phyloP scores from a whole-genome alignment of 2,329 filamentous ascomycete genomes.

The Neodidymelliopsis sp. region DNA sequence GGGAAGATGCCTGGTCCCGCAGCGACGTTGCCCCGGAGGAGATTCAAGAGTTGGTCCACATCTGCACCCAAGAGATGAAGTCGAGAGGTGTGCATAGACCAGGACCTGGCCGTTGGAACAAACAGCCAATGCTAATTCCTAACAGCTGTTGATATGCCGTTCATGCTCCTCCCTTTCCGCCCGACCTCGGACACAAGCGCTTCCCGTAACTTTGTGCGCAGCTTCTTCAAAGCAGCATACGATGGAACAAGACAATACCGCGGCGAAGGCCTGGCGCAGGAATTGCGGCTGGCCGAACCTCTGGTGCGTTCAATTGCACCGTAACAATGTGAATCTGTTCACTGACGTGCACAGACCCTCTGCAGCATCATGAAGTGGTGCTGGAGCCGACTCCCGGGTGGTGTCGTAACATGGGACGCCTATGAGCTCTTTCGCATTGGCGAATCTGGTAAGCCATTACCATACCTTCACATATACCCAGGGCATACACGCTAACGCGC shows the following conservation, averaged over 20 bases:
- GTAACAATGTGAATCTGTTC: constrained; percentile 7
- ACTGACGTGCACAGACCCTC: constrained; percentile 70
- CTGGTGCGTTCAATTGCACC: constrained; percentile 69
- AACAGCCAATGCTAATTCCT: constrained; percentile 27
- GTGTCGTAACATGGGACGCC: constrained; percentile 94
- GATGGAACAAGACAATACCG: constrained; percentile 64
- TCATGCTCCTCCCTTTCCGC: constrained; percentile 91
- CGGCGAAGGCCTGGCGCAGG: constrained; percentile 78
- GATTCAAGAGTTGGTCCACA: constrained; percentile 83
- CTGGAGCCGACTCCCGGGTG: constrained; percentile 90
- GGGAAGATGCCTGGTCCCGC: constrained; percentile 88
- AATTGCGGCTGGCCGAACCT: constrained; percentile 90
- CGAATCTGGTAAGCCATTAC: constrained; percentile 74
- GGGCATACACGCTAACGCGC: constrained; percentile 26
- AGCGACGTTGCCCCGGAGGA: constrained; percentile 86
- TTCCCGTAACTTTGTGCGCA: constrained; percentile 89
- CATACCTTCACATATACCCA: constrained; percentile 4
- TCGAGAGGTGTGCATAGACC: constrained; percentile 73
- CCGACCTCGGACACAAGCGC: constrained; percentile 91
- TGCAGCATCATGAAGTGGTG: constrained; percentile 98
- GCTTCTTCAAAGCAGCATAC: constrained; percentile 80
- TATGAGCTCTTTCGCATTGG: constrained; percentile 96
- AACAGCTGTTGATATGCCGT: constrained; percentile 85
- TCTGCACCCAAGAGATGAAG: constrained; percentile 91
- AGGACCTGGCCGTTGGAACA: not conserved